phyloP scores from a whole-genome alignment of 1,284 basidiomycete genomes.

The Leccinum idahoense region DNA sequence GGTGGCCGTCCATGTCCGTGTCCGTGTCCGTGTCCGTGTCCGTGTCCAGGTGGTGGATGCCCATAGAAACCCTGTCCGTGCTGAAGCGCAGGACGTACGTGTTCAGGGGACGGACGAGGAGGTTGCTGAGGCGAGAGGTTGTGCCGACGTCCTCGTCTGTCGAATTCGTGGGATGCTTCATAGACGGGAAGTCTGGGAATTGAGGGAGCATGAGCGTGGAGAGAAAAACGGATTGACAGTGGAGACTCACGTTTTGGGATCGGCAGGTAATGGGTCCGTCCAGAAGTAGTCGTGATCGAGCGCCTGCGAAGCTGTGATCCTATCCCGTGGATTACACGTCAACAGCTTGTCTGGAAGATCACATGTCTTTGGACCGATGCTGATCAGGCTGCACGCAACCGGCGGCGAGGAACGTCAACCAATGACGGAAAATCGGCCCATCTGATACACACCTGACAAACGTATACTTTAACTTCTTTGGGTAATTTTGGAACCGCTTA shows the following conservation, averaged over 20 bases:
- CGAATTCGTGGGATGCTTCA: slow-evolving; percentile 80
- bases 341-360: slow-evolving; percentile 91
- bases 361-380: slow-evolving; percentile 69
- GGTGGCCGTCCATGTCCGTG: slow-evolving; percentile 14
- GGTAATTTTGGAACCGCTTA: slow-evolving; percentile 49
- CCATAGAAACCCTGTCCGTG: slow-evolving; percentile 29
- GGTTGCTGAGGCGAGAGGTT: slow-evolving; percentile 19
- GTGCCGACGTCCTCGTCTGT: slow-evolving; percentile 66
- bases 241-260: slow-evolving; percentile 66
- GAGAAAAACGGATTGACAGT: not conserved
- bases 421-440: slow-evolving; percentile 17
- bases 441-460: slow-evolving; percentile 49
- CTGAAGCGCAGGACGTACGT: slow-evolving; percentile 27
- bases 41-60: slow-evolving; percentile 17
- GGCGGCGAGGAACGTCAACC: slow-evolving; percentile 8
- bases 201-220: slow-evolving; percentile 2
- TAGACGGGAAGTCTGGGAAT: slow-evolving; percentile 67
- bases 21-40: not conserved
- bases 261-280: slow-evolving; percentile 81
- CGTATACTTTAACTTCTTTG: slow-evolving; percentile 49
- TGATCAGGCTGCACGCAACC: slow-evolving; percentile 25
- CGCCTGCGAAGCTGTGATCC: slow-evolving; percentile 85
- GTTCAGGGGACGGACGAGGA: slow-evolving; percentile 20
- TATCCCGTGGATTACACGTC: slow-evolving; percentile 86
- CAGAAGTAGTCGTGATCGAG: slow-evolving; percentile 92